Conservation (phyloP, 306 rosid species). For the Fragaria ananassa region DNA sequence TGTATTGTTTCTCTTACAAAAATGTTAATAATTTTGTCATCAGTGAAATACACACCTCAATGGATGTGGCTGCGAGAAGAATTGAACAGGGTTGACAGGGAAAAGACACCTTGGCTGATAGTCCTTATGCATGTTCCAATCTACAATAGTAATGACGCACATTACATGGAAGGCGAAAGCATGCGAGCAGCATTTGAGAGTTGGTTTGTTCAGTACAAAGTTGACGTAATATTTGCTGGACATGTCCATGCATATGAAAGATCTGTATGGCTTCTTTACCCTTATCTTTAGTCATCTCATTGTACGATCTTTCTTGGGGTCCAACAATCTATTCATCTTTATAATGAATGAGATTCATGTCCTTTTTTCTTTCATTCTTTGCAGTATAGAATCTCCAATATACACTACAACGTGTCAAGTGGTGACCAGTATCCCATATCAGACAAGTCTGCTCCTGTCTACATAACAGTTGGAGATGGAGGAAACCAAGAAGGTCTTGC, state of each 20-base stretch:
- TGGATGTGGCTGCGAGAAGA: slow-evolving; percentile 68
- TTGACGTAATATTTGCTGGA: slow-evolving; percentile 88
- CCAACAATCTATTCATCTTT: not conserved
- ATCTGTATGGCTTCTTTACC: slow-evolving; percentile 57
- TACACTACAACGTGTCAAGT: slow-evolving; percentile 59
- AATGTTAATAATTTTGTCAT: not conserved
- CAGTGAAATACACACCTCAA: slow-evolving; percentile 96
- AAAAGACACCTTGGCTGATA: slow-evolving; percentile 94
- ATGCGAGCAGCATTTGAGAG: slow-evolving; percentile 78
- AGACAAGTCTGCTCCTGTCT: slow-evolving; percentile 87
- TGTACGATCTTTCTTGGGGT: not conserved
- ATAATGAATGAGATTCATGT: not conserved
- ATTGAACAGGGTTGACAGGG: slow-evolving; percentile 67
- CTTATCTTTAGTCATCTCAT: too few species aligned
- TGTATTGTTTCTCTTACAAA: not conserved
- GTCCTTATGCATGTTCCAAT: slow-evolving; percentile 87
- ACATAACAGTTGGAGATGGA: slow-evolving; percentile 96
- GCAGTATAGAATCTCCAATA: slow-evolving; percentile 82
- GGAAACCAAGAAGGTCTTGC: slow-evolving; percentile 99
- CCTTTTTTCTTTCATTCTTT: slow-evolving; percentile 19
- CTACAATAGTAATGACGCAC: slow-evolving; percentile 79
- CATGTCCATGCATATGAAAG: slow-evolving; percentile 99
- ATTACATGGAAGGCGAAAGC: slow-evolving; percentile 96
- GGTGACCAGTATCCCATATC: slow-evolving; percentile 58
- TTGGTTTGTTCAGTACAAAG: slow-evolving; percentile 74